These are phyloP conservation scores for Leersia perrieri DNA, from an alignment of 176 grass and related monocot genomes.

Conservation along the genomic window DNA sequence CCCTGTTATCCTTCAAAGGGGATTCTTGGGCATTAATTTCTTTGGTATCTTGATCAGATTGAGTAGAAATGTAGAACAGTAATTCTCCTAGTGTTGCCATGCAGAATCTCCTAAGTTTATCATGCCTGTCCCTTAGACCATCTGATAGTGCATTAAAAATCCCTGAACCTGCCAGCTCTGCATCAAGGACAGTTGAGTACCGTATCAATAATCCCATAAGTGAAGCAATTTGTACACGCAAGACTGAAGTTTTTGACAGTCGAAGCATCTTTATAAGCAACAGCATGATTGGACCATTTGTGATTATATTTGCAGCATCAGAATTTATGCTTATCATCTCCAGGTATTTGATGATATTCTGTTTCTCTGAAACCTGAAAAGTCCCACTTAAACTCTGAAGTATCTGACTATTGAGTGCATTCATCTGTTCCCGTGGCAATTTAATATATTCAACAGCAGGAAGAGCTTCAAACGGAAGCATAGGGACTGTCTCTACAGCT, in stretches of 20 bases:
- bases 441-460: conserved; percentile 74
- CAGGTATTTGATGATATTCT: conserved; percentile 89
- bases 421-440: conserved; percentile 68
- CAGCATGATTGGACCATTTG: conserved; percentile 80
- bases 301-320: conserved; percentile 86
- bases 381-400: conserved; percentile 79
- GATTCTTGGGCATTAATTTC: conserved; percentile 69
- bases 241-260: conserved; percentile 64
- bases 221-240: conserved; percentile 87
- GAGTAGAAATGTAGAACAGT: conserved; percentile 93
- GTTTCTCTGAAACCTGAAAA: conserved; percentile 89
- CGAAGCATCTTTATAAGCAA: conserved; percentile 91
- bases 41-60: conserved; percentile 73
- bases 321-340: conserved; percentile 85
- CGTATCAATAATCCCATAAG: conserved; percentile 92
- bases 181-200: conserved; percentile 86
- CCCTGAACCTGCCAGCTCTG: conserved; percentile 76
- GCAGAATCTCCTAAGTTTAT: conserved; percentile 88
- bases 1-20: conserved; percentile 70
- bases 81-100: conserved; percentile 96
- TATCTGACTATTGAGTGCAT: conserved; percentile 75
- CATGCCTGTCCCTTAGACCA: conserved; percentile 91
- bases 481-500: conserved; percentile 43
- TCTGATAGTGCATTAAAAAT: conserved; percentile 88
- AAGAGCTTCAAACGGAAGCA: conserved; percentile 75